Base-by-base conservation (phyloP, 345 rosid genomes). In the Brassica incana region DNA sequence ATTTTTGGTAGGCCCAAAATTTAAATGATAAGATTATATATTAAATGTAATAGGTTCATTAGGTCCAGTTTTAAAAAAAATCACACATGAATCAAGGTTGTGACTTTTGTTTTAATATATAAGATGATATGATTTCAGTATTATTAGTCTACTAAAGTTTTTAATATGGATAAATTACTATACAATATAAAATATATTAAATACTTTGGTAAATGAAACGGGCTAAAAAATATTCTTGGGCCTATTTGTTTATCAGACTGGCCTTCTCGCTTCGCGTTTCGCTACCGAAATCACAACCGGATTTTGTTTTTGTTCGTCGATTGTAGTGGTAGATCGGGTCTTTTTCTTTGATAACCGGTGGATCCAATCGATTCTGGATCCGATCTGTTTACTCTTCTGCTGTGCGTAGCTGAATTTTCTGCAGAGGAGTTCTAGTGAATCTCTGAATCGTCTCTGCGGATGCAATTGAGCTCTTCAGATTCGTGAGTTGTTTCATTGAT, bases 321-420 rank as follows among this genome's bases (percentile, higher is more conserved):
- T 59, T 66, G 30, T 20, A 66, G 77, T 66, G 62, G 66, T 78
- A 23, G 71, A 71, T 64, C 76, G 23, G 65, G 20, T 14, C 27
- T 11, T 32, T 68, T 45, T 43, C 65, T 60, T 11, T 27, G 67
- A 10, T 8, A 61, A 40, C 65, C 30, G 40, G 78, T 61, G 69
- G 78, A 79, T 80, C 79, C 54, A 38, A 27, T 56, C 58, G 50
- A 69, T 69, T 48, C 72, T 56, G 72, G 80, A 81, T 81, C 80
- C 62, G 77, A 81, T 81, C 83, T 65, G 35, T 7, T n/a, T 2
- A 0, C 18, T 15, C 29, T 30, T 14, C 68, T 59, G 10, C 63
- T 38, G 16, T 66, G 50, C 30, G 65, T 20, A 5, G 69, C 63
- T 74, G 16, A 33, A 74, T 15, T 52, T 38, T 63, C 59, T 10